Conservation (phyloP, 768 basidiomycete species). For the Tulasnella calospora region DNA sequence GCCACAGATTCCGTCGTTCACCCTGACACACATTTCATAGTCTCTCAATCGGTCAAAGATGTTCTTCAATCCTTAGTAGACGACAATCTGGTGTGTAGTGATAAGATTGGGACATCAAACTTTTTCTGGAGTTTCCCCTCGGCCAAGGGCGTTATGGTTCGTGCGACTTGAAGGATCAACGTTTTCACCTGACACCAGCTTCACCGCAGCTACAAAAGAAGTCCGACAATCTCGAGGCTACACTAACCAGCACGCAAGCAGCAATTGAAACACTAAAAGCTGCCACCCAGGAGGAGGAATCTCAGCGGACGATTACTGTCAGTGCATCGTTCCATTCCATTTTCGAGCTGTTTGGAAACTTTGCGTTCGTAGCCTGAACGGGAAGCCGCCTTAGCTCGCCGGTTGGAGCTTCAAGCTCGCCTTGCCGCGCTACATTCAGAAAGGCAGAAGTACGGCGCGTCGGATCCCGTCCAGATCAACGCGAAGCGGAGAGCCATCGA, state of each 20-base stretch:
- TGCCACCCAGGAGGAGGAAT: constrained; percentile 55
- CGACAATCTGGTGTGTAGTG: constrained; percentile 76
- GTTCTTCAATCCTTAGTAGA: constrained; percentile 82
- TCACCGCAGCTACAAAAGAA: constrained; percentile 22
- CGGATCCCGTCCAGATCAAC: constrained; percentile 77
- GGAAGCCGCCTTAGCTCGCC: constrained; percentile 47
- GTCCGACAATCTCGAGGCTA: constrained; percentile 50
- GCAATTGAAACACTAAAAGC: constrained; percentile 41
- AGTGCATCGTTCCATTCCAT: constrained; percentile 26
- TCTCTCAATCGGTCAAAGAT: constrained; percentile 88
- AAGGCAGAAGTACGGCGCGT: constrained; percentile 71
- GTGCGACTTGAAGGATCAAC: constrained; percentile 11
- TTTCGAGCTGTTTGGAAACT: not conserved
- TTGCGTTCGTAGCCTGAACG: constrained; percentile 51
- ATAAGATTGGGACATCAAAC: constrained; percentile 93
- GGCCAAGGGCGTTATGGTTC: constrained; percentile 71
- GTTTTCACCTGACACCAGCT: not conserved
- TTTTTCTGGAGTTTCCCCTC: constrained; percentile 98
- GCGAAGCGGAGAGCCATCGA: constrained; percentile 65
- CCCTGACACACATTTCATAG: constrained; percentile 39
- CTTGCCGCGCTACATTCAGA: constrained; percentile 57
- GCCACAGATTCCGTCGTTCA: not conserved
- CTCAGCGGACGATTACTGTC: constrained; percentile 56
- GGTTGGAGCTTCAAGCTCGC: constrained; percentile 48
- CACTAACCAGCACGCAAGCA: constrained; percentile 49